phyloP scores from a whole-genome alignment of 768 basidiomycete species.

The Tephrocybe sp. region DNA sequence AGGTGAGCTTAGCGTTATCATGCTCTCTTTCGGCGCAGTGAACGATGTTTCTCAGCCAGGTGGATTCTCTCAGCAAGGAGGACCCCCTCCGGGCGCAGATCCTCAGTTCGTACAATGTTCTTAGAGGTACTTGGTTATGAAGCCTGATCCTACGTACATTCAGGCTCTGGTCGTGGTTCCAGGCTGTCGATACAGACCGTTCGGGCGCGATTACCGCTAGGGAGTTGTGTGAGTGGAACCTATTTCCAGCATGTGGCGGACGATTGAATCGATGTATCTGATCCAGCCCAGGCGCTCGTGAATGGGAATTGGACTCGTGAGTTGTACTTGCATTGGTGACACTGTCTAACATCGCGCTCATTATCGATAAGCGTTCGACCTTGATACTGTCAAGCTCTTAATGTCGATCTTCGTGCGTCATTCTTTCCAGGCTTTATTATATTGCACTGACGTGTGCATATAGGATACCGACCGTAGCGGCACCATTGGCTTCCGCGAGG shows the following conservation, averaged over 20 bases:
- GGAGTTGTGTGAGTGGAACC: slow-evolving; percentile 59
- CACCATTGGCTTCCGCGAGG: slow-evolving; percentile 79
- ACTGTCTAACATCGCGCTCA: background rate
- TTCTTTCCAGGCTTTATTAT: background rate
- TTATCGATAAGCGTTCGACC: slow-evolving; percentile 60
- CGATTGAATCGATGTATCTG: background rate
- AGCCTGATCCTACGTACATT: background rate
- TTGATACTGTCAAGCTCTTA: slow-evolving; percentile 83
- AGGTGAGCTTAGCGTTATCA: slow-evolving; percentile 8
- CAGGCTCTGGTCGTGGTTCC: slow-evolving; percentile 77
- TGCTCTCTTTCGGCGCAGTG: no score
- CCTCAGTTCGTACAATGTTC: slow-evolving; percentile 54
- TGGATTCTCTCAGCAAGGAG: slow-evolving; percentile 34
- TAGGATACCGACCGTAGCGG: slow-evolving; percentile 73
- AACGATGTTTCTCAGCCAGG: slow-evolving; percentile 5
- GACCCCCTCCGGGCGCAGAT: slow-evolving; percentile 66
- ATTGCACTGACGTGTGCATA: background rate
- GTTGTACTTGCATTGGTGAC: slow-evolving; percentile 25
- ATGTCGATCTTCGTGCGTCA: slow-evolving; percentile 75
- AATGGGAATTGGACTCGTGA: slow-evolving; percentile 76
- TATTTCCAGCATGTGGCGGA: background rate
- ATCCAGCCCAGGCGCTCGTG: slow-evolving; percentile 43
- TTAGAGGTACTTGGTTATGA: background rate
- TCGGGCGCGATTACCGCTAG: slow-evolving; percentile 62
- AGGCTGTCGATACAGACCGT: slow-evolving; percentile 63